These are phyloP conservation scores for Leccinum broughii DNA, from an alignment of 768 basidiomycete species.

Conservation along the genomic window DNA sequence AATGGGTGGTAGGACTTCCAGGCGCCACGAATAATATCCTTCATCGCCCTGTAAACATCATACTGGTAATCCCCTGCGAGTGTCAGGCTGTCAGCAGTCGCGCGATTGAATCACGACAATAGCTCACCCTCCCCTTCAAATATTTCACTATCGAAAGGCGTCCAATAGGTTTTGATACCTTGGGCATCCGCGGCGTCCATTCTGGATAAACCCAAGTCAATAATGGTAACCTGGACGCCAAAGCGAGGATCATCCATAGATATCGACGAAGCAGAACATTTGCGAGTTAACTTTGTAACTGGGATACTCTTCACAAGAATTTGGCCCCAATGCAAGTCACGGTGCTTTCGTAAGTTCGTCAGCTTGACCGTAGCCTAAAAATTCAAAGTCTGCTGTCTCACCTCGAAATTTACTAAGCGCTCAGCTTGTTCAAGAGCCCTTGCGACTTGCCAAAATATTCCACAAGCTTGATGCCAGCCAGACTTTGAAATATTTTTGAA, in stretches of 20 bases:
- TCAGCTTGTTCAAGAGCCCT: slow-evolving; percentile 80
- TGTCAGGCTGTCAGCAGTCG: slow-evolving; percentile 11
- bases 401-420: slow-evolving; percentile 82
- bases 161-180: slow-evolving; percentile 60
- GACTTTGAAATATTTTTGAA: slow-evolving; percentile 57
- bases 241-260: slow-evolving; percentile 66
- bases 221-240: slow-evolving; percentile 80
- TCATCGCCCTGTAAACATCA: slow-evolving; percentile 92
- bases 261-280: slow-evolving; percentile 34
- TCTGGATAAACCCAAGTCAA: slow-evolving; percentile 92
- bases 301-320: slow-evolving; percentile 73
- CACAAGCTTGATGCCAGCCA: slow-evolving; percentile 86
- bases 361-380: neutral
- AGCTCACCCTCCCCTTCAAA: slow-evolving; percentile 87
- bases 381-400: slow-evolving; percentile 35
- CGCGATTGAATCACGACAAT: neutral
- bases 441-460: slow-evolving; percentile 89
- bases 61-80: slow-evolving; percentile 85
- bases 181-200: slow-evolving; percentile 60
- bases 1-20: slow-evolving; percentile 82
- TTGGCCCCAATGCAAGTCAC: slow-evolving; percentile 98
- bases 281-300: slow-evolving; percentile 35
- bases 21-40: slow-evolving; percentile 49
- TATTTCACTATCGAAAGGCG: slow-evolving; percentile 82
- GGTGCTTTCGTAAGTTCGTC: slow-evolving; percentile 60